These are phyloP conservation scores for Albifimbria verrucaria DNA, from an alignment of 2,329 filamentous ascomycete species.

Conservation along the genomic window DNA sequence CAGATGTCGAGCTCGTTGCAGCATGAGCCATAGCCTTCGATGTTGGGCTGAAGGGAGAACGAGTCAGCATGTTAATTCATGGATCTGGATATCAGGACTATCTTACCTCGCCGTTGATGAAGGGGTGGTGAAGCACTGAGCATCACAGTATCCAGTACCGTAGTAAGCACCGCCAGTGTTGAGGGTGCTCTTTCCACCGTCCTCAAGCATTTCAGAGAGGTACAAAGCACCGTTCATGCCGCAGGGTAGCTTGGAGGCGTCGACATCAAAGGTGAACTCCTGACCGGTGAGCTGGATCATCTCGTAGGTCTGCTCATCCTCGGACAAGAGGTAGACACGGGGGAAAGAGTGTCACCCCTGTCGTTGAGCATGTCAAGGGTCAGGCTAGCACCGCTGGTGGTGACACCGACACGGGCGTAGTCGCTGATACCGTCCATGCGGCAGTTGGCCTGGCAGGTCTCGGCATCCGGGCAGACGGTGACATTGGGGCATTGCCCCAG, in stretches of 20 bases:
- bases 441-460: slow-evolving; percentile 51
- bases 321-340: slow-evolving; percentile 57
- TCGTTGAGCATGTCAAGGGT: slow-evolving; percentile 23
- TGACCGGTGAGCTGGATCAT: slow-evolving; percentile 56
- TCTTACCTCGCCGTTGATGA: slow-evolving; percentile 47
- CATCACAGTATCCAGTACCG: slow-evolving; percentile 63
- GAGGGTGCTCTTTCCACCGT: slow-evolving; percentile 54
- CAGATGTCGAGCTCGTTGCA: slow-evolving; percentile 56
- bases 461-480: slow-evolving; percentile 45
- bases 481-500: slow-evolving; percentile 33
- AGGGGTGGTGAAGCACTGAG: slow-evolving; percentile 49
- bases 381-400: slow-evolving; percentile 25
- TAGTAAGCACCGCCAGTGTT: slow-evolving; percentile 58
- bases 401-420: slow-evolving; percentile 36
- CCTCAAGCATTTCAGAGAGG: slow-evolving; percentile 51
- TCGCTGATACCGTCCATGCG: slow-evolving; percentile 47
- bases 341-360: slow-evolving; percentile 27
- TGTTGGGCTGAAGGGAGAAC: slow-evolving; percentile 26
- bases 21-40: slow-evolving; percentile 42
- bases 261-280: slow-evolving; percentile 65
- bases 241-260: slow-evolving; percentile 61
- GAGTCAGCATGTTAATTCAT: no score
- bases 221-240: slow-evolving; percentile 67
- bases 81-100: no score
- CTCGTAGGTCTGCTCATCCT: slow-evolving; percentile 53